phyloP scores from a whole-genome alignment of 1,284 basidiomycete species.

The Moesziomyces sp. region DNA sequence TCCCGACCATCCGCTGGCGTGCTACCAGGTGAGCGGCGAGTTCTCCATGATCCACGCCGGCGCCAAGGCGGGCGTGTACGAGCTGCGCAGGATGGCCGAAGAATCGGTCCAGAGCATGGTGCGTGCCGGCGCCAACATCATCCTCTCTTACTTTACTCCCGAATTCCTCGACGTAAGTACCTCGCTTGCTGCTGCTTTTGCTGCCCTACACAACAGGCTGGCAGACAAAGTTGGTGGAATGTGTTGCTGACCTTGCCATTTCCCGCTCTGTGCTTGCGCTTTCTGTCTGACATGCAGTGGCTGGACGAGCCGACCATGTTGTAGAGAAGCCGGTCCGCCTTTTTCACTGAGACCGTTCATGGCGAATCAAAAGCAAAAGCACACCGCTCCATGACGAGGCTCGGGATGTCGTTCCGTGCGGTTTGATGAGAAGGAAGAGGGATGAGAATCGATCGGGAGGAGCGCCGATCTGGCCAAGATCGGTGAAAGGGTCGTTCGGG shows the following conservation, averaged over 20 bases:
- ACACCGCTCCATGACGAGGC: not conserved
- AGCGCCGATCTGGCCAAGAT: too few species aligned
- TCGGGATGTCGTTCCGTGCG: too few species aligned
- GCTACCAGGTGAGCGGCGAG: constrained; percentile 82
- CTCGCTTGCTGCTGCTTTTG: too few species aligned
- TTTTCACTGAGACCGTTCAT: not conserved
- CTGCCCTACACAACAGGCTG: not conserved
- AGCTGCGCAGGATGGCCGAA: constrained; percentile 89
- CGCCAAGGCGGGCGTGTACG: constrained; percentile 90
- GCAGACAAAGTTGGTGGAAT: not conserved
- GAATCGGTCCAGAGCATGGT: constrained; percentile 90
- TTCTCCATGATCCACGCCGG: constrained; percentile 97
- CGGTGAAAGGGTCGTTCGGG: too few species aligned
- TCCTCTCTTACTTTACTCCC: constrained; percentile 94
- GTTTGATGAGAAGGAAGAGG: too few species aligned
- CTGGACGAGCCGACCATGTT: constrained; percentile 43
- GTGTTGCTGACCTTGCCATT: not conserved
- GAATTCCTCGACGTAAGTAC: constrained; percentile 73
- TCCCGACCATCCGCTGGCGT: constrained; percentile 87
- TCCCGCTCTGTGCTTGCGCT: not conserved
- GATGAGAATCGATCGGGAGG: too few species aligned
- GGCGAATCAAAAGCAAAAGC: not conserved
- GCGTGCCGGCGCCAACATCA: constrained; percentile 88
- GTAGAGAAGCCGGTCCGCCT: constrained; percentile 1
- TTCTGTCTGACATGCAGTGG: constrained; percentile 15